phyloP scores from a whole-genome alignment of 139 green algal species.

The Astrephomene gubernaculifera region DNA sequence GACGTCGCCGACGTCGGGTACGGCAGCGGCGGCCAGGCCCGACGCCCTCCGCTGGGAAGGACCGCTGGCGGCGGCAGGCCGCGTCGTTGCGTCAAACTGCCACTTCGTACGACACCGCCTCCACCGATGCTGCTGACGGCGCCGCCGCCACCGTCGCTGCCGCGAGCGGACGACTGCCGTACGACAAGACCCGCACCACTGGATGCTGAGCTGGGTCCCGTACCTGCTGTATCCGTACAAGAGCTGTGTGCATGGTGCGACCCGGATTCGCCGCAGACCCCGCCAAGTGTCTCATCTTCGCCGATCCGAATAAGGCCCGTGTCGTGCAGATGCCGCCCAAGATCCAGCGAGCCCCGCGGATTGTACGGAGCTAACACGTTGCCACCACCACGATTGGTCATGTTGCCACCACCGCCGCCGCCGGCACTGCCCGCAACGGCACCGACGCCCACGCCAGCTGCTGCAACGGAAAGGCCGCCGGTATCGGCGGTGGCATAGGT shows the following conservation, averaged over 20 bases:
- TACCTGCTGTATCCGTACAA: too few relatives aligned
- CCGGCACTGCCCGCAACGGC: not conserved
- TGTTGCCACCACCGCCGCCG: not conserved
- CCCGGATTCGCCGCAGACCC: not conserved
- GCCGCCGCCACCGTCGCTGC: too few relatives aligned
- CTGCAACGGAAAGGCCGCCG: not conserved
- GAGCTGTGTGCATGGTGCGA: too few relatives aligned
- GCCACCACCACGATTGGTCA: not conserved
- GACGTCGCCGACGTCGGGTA: too few relatives aligned
- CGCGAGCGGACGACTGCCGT: too few relatives aligned
- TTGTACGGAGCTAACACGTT: too few relatives aligned
- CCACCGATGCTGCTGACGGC: not conserved
- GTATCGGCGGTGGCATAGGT: not conserved
- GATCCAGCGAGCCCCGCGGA: constrained; percentile 14
- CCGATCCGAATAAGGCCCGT: constrained; percentile 32
- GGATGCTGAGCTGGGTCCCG: not conserved
- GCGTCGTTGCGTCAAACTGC: too few relatives aligned
- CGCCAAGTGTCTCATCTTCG: constrained; percentile 11
- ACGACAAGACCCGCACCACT: not conserved
- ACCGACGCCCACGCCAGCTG: not conserved
- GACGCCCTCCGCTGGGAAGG: too few relatives aligned
- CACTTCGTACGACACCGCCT: too few relatives aligned
- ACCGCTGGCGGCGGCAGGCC: too few relatives aligned
- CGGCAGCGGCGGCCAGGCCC: too few relatives aligned
- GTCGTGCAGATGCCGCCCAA: constrained; percentile 33